Percentiles rank a stretch among this genome's conserved stretches.
phyloP scores from a whole-genome alignment of 352 stramenopile species.

The Blastocystis hominis region DNA sequence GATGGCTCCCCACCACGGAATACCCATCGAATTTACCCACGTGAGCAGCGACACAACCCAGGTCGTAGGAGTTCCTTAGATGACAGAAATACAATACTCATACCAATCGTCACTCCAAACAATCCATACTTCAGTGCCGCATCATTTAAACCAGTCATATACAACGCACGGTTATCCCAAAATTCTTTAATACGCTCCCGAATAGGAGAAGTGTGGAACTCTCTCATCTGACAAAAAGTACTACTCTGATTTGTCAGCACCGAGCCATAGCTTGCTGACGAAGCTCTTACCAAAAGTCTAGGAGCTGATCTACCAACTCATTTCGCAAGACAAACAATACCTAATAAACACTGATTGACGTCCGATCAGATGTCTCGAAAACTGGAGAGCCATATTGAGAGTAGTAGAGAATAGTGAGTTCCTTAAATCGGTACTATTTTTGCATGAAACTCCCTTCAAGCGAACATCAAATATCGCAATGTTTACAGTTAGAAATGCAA shows the following conservation, averaged over 20 bases:
- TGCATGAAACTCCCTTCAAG: not conserved
- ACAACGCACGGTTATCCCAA: not conserved
- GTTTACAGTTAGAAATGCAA: not conserved
- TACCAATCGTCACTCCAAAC: constrained; percentile 28
- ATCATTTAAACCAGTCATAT: not conserved
- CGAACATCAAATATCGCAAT: not conserved
- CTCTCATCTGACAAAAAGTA: not conserved
- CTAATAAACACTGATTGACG: not conserved
- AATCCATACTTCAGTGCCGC: constrained; percentile 52
- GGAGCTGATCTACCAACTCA: not conserved
- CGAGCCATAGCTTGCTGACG: not conserved
- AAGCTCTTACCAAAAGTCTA: not conserved
- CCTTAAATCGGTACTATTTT: not conserved
- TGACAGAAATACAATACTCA: not conserved
- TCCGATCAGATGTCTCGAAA: not conserved
- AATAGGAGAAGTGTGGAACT: not conserved
- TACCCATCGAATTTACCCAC: constrained; percentile 29
- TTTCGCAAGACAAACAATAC: not conserved
- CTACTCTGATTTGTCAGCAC: not conserved
- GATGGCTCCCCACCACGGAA: constrained; percentile 51
- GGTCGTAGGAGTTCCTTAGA: not conserved
- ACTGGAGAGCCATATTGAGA: not conserved
- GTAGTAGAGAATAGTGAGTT: not conserved
- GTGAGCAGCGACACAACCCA: constrained; percentile 44
- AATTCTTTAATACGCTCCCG: not conserved